Base-by-base conservation (phyloP, 768 basidiomycete species). In the Fomitopsis serialis region DNA sequence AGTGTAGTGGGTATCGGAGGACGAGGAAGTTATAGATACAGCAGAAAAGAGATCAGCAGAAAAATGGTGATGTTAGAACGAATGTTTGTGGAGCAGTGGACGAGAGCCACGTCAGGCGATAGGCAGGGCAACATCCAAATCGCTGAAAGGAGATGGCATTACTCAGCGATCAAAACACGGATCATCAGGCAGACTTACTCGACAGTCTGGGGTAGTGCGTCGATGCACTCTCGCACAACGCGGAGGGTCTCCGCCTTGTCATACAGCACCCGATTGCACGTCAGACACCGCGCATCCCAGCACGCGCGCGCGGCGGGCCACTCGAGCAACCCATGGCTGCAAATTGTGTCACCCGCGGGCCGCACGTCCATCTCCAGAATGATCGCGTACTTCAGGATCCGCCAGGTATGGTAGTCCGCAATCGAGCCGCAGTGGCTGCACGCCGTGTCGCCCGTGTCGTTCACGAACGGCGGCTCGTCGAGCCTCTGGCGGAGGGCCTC, bases 301-400 rank as follows among this genome's bases (percentile, higher is more conserved):
- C 82, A 86, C 1, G 77, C 73, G 57, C 70, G 68, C n/a, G 84
- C 80, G 58, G 81, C 79, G 0, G 73, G 67, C 82, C 84, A 86
- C 34, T 75, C 74, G 12, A 61, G 60, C 47, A 86, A 63, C 1
- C 83, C 83, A 10, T 54, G 48, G 9, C 75, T 68, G 54, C 75
- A 42, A 35, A 86, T 70, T 6, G 80, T 80, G 60, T 86, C 84
- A 4, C 83, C 84, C 15, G 78, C 66, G 3, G 84, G 81, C 10
- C 81, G 74, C 8, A 60, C 56, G 55, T 86, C 84, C 68, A 86
- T 78, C 70, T 84, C 84, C 47, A 71, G 57, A 3, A 79, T 61
- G 50, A 85, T 77, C 45, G 68, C 75, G 58, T 78, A 73, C 61
- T 85, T 85, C 52, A 86, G 72, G 62, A 84, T 81, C 58, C 80